phyloP scores from a whole-genome alignment of 108 stramenopile genomes.

The Nitzschia sp. region DNA sequence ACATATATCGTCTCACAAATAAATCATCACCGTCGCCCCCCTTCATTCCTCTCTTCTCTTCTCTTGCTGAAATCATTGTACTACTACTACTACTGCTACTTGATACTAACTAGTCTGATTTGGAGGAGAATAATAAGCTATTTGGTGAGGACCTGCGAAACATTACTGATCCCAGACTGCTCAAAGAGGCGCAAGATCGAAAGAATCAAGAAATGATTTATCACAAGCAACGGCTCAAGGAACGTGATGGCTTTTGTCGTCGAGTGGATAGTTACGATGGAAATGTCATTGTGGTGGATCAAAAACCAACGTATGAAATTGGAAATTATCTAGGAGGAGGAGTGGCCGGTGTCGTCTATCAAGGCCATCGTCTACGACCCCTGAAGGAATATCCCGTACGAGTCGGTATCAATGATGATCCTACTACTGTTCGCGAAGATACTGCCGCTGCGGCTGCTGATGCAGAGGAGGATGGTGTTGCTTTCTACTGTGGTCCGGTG shows the following conservation, averaged over 20 bases:
- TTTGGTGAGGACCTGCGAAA: too few relatives aligned
- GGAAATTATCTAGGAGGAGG: conserved; percentile 88
- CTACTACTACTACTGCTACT: too few relatives aligned
- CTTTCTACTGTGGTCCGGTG: conserved; percentile 23
- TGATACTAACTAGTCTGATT: conserved; percentile 12
- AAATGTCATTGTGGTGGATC: conserved; percentile 68
- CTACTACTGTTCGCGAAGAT: not conserved
- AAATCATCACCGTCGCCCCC: too few relatives aligned
- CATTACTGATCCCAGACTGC: conserved; percentile 24
- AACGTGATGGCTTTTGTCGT: conserved; percentile 76
- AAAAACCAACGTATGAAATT: conserved; percentile 72
- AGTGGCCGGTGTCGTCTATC: conserved; percentile 87
- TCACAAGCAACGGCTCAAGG: conserved; percentile 47
- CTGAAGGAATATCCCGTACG: conserved; percentile 76
- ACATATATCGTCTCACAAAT: too few relatives aligned
- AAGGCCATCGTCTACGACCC: conserved; percentile 77
- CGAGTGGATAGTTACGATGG: conserved; percentile 82
- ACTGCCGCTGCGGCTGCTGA: not conserved
- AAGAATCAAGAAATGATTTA: conserved; percentile 22
- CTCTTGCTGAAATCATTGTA: too few relatives aligned
- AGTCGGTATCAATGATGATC: conserved; percentile 26
- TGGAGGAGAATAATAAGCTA: conserved; percentile 18
- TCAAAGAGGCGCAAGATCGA: conserved; percentile 16
- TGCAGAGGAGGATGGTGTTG: conserved; percentile 1
- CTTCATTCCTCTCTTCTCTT: too few relatives aligned